Percentiles rank a stretch among this genome's conserved stretches.
Evolutionary conservation across 2,329 filamentous ascomycete species (phyloP).

Genomic region (Colletotrichum somersetense): DNA sequence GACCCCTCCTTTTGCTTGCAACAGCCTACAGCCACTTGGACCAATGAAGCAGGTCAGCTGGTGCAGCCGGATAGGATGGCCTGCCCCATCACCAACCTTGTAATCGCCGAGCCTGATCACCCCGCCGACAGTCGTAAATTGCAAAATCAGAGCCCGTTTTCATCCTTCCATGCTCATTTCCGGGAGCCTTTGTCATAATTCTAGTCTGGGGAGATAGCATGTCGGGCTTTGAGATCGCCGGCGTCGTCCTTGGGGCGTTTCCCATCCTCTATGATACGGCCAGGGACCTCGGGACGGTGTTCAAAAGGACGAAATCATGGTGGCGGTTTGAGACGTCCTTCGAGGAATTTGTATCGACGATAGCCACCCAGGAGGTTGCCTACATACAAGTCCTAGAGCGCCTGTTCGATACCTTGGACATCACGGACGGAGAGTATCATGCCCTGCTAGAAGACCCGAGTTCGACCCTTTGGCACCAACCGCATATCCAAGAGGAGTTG

Average conservation of each 20-base stretch:
- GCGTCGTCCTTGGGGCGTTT: constrained; percentile 27
- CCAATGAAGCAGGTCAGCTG: not conserved
- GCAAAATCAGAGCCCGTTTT: too few species aligned
- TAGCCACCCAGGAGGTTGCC: constrained; percentile 23
- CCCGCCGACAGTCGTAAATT: not conserved
- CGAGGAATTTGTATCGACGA: constrained; percentile 1
- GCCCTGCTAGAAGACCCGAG: not conserved
- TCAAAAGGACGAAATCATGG: constrained; percentile 18
- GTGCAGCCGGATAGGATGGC: not conserved
- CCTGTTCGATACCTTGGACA: constrained; percentile 6
- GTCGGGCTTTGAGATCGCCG: constrained; percentile 34
- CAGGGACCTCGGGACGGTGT: not conserved
- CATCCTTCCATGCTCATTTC: too few species aligned
- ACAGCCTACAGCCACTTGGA: not conserved
- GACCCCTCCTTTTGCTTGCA: not conserved
- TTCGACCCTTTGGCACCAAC: not conserved
- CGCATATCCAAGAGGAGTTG: constrained; percentile 6
- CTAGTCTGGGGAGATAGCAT: not conserved
- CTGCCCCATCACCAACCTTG: not conserved
- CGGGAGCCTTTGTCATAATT: too few species aligned
- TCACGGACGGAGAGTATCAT: not conserved
- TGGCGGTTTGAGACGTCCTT: constrained; percentile 23
- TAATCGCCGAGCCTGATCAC: not conserved
- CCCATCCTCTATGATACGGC: constrained; percentile 18
- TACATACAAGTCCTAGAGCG: constrained; percentile 19